phyloP scores from a whole-genome alignment of 1,284 basidiomycete genomes.

The Cryptococcus jaspeensis region DNA sequence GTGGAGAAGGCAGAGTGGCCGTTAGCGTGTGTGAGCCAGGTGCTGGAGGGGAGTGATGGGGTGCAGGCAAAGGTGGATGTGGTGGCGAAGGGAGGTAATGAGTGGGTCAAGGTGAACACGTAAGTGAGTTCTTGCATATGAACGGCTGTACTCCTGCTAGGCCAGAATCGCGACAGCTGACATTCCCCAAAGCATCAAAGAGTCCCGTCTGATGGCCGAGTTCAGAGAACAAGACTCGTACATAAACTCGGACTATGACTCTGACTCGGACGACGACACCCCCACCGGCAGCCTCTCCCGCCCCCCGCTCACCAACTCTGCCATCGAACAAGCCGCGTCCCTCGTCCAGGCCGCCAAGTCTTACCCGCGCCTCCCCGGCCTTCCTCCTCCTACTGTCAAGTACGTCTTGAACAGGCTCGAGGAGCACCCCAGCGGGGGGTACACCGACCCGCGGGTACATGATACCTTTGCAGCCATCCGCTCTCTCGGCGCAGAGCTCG shows the following conservation, averaged over 20 bases:
- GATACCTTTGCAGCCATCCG: slow-evolving; percentile 61
- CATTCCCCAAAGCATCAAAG: slow-evolving; percentile 61
- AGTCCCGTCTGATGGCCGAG: slow-evolving; percentile 69
- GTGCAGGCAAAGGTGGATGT: slow-evolving; percentile 61
- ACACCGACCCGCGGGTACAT: slow-evolving; percentile 60
- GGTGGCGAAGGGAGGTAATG: slow-evolving; percentile 66
- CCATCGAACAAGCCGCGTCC: slow-evolving; percentile 33
- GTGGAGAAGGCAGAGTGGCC: slow-evolving; percentile 33
- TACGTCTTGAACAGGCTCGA: slow-evolving; percentile 64
- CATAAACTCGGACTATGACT: slow-evolving; percentile 54
- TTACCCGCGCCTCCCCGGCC: slow-evolving; percentile 48
- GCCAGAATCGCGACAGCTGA: background rate
- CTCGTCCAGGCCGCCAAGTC: slow-evolving; percentile 62
- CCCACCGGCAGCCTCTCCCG: background rate
- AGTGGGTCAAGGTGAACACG: slow-evolving; percentile 85
- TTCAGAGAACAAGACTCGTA: slow-evolving; percentile 80
- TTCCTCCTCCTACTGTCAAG: slow-evolving; percentile 53
- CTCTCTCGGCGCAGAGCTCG: slow-evolving; percentile 64
- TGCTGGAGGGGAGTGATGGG: slow-evolving; percentile 24
- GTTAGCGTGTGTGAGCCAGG: slow-evolving; percentile 30
- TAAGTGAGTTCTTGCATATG: slow-evolving; percentile 51
- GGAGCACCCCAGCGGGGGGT: slow-evolving; percentile 33
- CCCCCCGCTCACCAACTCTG: slow-evolving; percentile 58
- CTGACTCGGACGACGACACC: slow-evolving; percentile 20
- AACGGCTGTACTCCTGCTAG: background rate